Evolutionary conservation across 202 grass and related monocot species (phyloP), one percentile per base, ranked within the genome.

Genomic region (Digitaria exilis): DNA sequence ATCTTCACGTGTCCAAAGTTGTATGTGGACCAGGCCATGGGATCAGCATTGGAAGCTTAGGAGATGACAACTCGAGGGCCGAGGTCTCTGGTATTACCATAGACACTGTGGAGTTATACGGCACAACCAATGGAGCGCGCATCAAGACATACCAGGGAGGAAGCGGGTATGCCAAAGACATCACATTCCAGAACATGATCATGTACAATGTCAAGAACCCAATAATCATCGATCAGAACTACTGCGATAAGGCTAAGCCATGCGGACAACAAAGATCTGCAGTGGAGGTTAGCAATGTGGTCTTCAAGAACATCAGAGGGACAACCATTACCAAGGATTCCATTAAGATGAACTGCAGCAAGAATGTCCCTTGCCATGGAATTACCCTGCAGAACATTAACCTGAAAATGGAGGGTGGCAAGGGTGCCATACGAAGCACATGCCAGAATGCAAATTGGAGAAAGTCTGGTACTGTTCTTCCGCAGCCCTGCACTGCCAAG

Each of bases 121-220:
- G 91, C 32, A 99, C 96, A 0, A 83, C 90, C 11, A 96, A 99
- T 12, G 93, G 96, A 51, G 89, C 83, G 1, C 71, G 93, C 14
- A 96, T 99, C 87, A 99, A 99, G 81, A 92, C 96, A 29, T 92
- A 86, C 66, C 96, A 95, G 76, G 96, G 93, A 5, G 91, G 93
- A 12, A 89, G 80, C 1, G 96, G 96, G 1, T 90, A 90, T 2
- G 96, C 93, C 0, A 98, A 85, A 49, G 65, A 85, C 29, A 94
- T 98, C 31, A 35, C 74, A 0, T 96, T 99, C 80, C 84, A 92
- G 21, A 96, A 99, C 65, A 90, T 99, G 14, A 12, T 82, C 39
- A 92, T 96, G 96, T 55, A 92, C 60, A 58, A 39, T 13, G 96
- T 99, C 22, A 3, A 84, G 30, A 94, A 92, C 64, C 96, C 96